Evolutionary conservation across 805 yeast genomes (phyloP), one percentile per base, ranked within the genome.

Genomic region (Gaillardinia entomophila): DNA sequence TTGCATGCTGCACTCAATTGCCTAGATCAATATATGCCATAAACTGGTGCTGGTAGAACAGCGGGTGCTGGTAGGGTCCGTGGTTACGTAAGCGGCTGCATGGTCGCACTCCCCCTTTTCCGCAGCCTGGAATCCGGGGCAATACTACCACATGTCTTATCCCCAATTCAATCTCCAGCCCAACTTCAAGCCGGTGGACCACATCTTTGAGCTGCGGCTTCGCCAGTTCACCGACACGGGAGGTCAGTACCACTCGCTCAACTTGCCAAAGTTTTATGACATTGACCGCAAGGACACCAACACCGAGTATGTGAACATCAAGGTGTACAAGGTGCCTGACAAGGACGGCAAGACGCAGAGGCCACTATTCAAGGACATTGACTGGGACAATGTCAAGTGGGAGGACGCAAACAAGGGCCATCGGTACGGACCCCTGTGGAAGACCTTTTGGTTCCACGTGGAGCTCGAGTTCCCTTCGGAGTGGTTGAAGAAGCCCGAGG

Each of bases 401-500:
- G 61, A 68, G 43, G 61, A 66, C 16, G 81, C 85, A n/a, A 54
- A 58, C 11, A 78, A 77, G 42, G 94, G 92, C 15, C 80, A 84
- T 44, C 60, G 68, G 6, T 87, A 84, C 54, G 97, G 97, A 0
- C 98, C 98, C 3, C 82, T 94, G 11, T 90, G 98, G 98, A 81
- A 90, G 37, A 83, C 97, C 1, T 94, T 87, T 42, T 90, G 98
- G 98, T 87, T 92, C 59, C 73, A 77, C 44, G 61, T 90, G 14
- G 59, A 68, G 11, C 58, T 85, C 36, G 62, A 65, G n/a, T 63
- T 90, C 4, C 95, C 96, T 0, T 43, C 63, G 12, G 53, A 66
- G 3, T 80, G 85, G 84, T 29, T 66, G 13, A 52, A 65, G 15
- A 66, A 68, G 12, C 40, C 51, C 3, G 77, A 74, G 24, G 69